A percentile compares a stretch with the other conserved stretches of the same genome.
These are phyloP conservation scores for Medicago ruthenica DNA, from an alignment of 306 rosid species.

Conservation along the genomic window DNA sequence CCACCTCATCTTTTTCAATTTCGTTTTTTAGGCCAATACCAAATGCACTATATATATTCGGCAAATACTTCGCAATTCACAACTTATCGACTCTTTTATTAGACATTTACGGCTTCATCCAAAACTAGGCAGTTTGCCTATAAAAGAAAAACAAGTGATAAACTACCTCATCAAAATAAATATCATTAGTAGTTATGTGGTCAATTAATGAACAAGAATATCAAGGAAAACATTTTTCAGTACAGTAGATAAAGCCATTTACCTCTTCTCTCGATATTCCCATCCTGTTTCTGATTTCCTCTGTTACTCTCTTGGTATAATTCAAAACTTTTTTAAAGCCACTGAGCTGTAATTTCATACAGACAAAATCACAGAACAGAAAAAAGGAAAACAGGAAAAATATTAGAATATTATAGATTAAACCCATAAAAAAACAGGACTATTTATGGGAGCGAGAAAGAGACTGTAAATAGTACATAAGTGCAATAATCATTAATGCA, in stretches of 20 bases:
- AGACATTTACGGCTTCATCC: not conserved
- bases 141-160: too few relatives aligned
- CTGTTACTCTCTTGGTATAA: slow-evolving; percentile 85
- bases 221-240: slow-evolving; percentile 20
- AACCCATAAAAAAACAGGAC: not conserved
- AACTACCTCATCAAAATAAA: not conserved
- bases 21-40: not conserved
- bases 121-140: not conserved
- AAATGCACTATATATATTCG: too few relatives aligned
- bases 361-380: slow-evolving; percentile 46
- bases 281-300: slow-evolving; percentile 80
- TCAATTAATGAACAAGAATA: slow-evolving; percentile 15
- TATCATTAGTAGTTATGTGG: not conserved
- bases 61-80: not conserved
- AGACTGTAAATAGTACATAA: slow-evolving; percentile 1
- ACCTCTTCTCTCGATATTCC: slow-evolving; percentile 95
- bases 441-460: not conserved
- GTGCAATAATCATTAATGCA: slow-evolving; percentile 13
- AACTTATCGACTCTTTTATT: not conserved
- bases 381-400: slow-evolving; percentile 21
- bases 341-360: slow-evolving; percentile 78
- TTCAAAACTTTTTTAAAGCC: slow-evolving; percentile 97
- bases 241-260: slow-evolving; percentile 38
- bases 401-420: not conserved
- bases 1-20: too few relatives aligned